Evolutionary conservation across 495 filamentous ascomycete species (phyloP), one percentile per base, ranked within the genome.

Genomic region (Cercophora sp.): DNA sequence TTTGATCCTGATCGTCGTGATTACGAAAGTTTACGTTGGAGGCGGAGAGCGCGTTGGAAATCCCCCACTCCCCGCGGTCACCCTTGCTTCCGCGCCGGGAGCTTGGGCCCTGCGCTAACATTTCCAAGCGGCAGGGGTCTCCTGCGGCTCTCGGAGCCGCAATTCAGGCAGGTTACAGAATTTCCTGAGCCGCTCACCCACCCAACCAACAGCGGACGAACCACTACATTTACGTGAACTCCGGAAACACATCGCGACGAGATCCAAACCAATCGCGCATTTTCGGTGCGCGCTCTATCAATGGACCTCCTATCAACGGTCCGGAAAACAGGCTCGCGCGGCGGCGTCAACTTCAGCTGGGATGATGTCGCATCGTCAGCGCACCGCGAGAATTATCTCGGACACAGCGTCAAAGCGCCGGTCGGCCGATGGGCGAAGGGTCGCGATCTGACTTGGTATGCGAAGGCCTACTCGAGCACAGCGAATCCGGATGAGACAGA

Each of bases 271-370:
- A 4, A 29, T 19, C 19, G 29, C 22, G 18, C 25, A 44, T 16
- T 18, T 18, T n/a, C 10, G 0, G 23, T 23, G 8, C 15, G 16
- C 5, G 11, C 23, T 2, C 20, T n/a, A 20, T 70, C 37, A 44
- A 98, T 98, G 93, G 93, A 98, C 80, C 83, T 98, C 46, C 82
- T 98, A 44, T 89, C 92, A 24, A 84, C 88, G 18, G 83, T 98
- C 43, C 87, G 91, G 57, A 97, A 98, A 74, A 84, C 89, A 66
- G 91, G 92, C 56, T 96, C 89, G 47, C 88, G 93, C 59, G 93
- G 93, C 60, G 93, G 93, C 63, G 85, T 82, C 72, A 88, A 94
- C 66, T 97, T 98, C 79, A 89, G 84, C 72, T 97, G 93, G 93
- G 86, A 91, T 56, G 89, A 96, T 61, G 93, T 98, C 63, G 85